These are phyloP conservation scores for Candida tetrigidarum DNA, from an alignment of 1,139 yeast genomes.

Conservation along the genomic window DNA sequence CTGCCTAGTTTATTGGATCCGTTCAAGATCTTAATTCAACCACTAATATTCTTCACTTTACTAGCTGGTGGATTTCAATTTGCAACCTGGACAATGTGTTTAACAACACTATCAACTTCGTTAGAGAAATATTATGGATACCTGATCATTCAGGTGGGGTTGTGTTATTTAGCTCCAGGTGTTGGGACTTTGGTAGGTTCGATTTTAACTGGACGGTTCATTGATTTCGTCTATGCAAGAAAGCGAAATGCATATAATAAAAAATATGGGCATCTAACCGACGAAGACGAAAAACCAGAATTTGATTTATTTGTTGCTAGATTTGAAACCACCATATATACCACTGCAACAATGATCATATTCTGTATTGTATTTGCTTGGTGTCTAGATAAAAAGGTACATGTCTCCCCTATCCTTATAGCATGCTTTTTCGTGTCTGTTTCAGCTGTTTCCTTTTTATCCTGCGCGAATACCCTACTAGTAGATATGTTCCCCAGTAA, in stretches of 20 bases:
- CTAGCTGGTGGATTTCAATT: conserved; percentile 65
- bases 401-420: conserved; percentile 59
- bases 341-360: conserved; percentile 33
- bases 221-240: conserved; percentile 39
- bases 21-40: conserved; percentile 40
- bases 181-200: conserved; percentile 61
- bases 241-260: conserved; percentile 37
- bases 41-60: conserved; percentile 29
- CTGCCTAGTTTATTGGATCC: conserved; percentile 48
- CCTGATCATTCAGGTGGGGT: conserved; percentile 58
- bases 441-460: conserved; percentile 24
- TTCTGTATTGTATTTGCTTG: conserved; percentile 67
- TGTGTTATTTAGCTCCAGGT: conserved; percentile 65
- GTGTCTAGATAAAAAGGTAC: conserved; percentile 56
- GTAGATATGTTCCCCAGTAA: conserved; percentile 35
- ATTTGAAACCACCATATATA: conserved; percentile 27
- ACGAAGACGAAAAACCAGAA: conserved; percentile 14
- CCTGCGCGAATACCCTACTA: conserved; percentile 30
- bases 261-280: conserved; percentile 42
- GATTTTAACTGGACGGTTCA: conserved; percentile 45
- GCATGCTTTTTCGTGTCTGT: conserved; percentile 55
- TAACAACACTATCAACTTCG: conserved; percentile 65
- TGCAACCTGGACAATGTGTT: conserved; percentile 69
- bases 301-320: conserved; percentile 34
- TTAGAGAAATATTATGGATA: conserved; percentile 53